These are phyloP conservation scores for Esteya vermicola DNA, from an alignment of 2,329 filamentous ascomycete species.

Conservation along the genomic window DNA sequence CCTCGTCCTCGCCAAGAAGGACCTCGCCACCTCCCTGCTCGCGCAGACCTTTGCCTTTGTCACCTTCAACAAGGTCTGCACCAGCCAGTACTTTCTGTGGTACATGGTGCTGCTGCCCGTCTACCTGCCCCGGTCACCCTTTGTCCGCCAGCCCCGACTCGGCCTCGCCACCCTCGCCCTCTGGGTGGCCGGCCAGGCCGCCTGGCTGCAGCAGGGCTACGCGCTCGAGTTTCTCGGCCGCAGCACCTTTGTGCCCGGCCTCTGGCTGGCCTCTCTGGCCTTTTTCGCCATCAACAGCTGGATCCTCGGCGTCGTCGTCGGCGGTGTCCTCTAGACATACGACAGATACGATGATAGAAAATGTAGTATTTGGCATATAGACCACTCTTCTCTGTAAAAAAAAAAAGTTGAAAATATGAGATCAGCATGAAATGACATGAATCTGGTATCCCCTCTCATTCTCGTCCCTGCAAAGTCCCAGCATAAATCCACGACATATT, in stretches of 20 bases:
- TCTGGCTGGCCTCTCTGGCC: constrained; percentile 59
- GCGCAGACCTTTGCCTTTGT: constrained; percentile 96
- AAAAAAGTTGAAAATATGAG: neutral
- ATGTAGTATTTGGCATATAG: no score
- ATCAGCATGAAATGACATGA: no score
- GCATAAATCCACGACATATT: no score
- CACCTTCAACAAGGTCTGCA: constrained; percentile 97
- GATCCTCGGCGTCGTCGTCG: constrained; percentile 69
- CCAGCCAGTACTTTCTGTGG: constrained; percentile 98
- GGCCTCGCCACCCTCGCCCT: constrained; percentile 52
- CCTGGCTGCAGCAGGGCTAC: constrained; percentile 65
- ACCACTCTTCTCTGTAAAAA: no score
- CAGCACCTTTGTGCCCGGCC: constrained; percentile 72
- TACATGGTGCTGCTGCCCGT: constrained; percentile 89
- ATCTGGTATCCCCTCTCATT: no score
- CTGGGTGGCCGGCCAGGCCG: constrained; percentile 64
- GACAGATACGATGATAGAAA: no score
- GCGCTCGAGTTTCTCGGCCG: constrained; percentile 64
- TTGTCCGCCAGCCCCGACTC: constrained; percentile 44
- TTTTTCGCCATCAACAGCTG: constrained; percentile 82
- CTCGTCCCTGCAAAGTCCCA: no score
- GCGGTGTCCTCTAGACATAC: constrained; percentile 32
- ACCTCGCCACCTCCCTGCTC: constrained; percentile 73
- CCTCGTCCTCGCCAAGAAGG: constrained; percentile 61
- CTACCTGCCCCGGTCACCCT: constrained; percentile 68